Percentiles rank a stretch among this genome's conserved stretches.
Conservation (phyloP, 2,329 filamentous ascomycete genomes). For the Pseudocercospora macadamiae region DNA sequence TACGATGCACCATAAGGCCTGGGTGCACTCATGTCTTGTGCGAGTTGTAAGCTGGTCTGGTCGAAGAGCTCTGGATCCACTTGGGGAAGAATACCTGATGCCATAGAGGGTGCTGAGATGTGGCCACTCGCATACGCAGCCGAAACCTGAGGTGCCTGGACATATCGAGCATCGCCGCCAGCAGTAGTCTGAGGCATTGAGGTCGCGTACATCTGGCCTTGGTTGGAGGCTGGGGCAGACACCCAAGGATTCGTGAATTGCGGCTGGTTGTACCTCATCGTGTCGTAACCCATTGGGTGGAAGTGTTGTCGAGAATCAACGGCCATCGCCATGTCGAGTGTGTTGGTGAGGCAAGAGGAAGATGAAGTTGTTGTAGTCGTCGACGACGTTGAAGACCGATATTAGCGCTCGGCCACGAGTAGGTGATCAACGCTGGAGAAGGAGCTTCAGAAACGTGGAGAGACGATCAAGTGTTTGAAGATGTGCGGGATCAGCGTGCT, state of each 20-base stretch:
- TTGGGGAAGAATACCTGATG: conserved; percentile 64
- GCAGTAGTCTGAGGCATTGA: conserved; percentile 64
- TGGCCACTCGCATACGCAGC: conserved; percentile 67
- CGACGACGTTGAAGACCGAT: conserved; percentile 27
- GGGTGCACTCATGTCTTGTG: conserved; percentile 73
- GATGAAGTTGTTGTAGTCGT: conserved; percentile 25
- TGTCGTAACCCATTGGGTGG: conserved; percentile 80
- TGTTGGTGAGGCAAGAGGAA: conserved; percentile 26
- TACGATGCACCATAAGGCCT: conserved; percentile 74
- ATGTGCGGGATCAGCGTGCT: conserved; percentile 55
- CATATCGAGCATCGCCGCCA: conserved; percentile 51
- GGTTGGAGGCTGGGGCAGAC: conserved; percentile 59
- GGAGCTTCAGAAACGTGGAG: conserved; percentile 49
- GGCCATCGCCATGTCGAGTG: conserved; percentile 77
- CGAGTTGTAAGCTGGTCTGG: conserved; percentile 66
- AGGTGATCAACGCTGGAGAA: conserved; percentile 33
- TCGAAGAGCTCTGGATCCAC: conserved; percentile 61
- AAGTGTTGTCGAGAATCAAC: conserved; percentile 78
- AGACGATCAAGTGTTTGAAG: conserved; percentile 48
- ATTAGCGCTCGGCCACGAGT: conserved; percentile 19
- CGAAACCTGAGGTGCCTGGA: conserved; percentile 36
- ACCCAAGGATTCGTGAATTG: conserved; percentile 93
- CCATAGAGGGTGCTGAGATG: conserved; percentile 71
- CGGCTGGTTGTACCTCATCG: conserved; percentile 70
- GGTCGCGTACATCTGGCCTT: conserved; percentile 66